A percentile compares a stretch with the other conserved stretches of the same genome.
phyloP scores from a whole-genome alignment of 1,139 yeast genomes.

The Dujonia santamariae region DNA sequence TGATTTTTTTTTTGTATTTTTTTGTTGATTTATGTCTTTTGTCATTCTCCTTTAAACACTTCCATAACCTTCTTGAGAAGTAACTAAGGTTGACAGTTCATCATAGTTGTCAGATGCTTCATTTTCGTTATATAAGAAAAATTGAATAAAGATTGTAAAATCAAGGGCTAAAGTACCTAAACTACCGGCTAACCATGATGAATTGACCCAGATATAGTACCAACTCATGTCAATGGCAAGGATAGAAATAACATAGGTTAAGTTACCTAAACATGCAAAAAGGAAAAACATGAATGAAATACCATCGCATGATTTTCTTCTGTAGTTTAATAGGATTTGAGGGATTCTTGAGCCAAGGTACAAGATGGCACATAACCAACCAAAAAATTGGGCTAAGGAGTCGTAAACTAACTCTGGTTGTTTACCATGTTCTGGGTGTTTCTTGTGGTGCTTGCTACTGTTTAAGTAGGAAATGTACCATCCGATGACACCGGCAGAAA shows the following conservation, averaged over 20 bases:
- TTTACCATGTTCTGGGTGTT: slow-evolving; percentile 29
- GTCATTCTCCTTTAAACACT: not conserved
- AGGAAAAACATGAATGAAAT: slow-evolving; percentile 86
- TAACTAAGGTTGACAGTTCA: slow-evolving; percentile 3
- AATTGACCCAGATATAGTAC: slow-evolving; percentile 71
- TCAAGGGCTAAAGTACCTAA: slow-evolving; percentile 85
- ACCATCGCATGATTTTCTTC: slow-evolving; percentile 90
- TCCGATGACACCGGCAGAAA: slow-evolving; percentile 77
- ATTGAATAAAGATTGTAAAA: slow-evolving; percentile 80
- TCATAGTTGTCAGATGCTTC: not conserved
- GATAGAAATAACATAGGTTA: slow-evolving; percentile 84
- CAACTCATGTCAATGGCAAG: slow-evolving; percentile 70
- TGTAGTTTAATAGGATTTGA: slow-evolving; percentile 76
- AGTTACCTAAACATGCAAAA: slow-evolving; percentile 90
- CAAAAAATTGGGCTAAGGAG: slow-evolving; percentile 80
- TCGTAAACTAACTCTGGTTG: slow-evolving; percentile 52
- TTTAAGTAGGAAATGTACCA: slow-evolving; percentile 69
- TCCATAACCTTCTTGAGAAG: not conserved
- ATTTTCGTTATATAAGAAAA: slow-evolving; percentile 67
- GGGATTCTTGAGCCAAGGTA: slow-evolving; percentile 90
- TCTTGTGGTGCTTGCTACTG: slow-evolving; percentile 23
- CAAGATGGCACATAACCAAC: slow-evolving; percentile 85
- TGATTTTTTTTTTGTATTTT: not conserved
- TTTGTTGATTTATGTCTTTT: not conserved
- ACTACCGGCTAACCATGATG: slow-evolving; percentile 92